These are phyloP conservation scores for Aspergillus sparsus DNA, from an alignment of 495 filamentous ascomycete species.

Conservation along the genomic window DNA sequence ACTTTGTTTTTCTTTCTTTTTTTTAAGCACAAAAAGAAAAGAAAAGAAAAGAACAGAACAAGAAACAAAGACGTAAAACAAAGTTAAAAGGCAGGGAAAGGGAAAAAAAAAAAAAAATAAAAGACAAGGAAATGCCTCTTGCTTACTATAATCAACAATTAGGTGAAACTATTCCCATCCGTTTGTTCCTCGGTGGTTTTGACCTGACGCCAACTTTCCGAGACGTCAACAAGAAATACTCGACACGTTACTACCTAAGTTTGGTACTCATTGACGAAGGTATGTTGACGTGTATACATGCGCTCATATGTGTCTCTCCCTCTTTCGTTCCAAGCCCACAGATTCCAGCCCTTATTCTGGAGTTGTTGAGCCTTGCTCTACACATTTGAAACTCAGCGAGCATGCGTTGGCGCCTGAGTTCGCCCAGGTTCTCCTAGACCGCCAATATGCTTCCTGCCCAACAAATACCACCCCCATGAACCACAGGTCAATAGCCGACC, in stretches of 20 bases:
- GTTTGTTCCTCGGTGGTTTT: constrained; percentile 96
- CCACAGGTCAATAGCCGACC: constrained; percentile 38
- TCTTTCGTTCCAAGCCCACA: not conserved
- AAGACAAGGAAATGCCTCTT: not conserved
- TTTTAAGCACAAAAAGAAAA: not conserved
- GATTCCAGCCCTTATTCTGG: constrained; percentile 2
- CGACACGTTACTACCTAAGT: constrained; percentile 95
- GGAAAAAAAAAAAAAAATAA: not conserved
- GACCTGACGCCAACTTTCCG: constrained; percentile 98
- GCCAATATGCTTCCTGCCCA: constrained; percentile 15
- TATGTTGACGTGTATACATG: constrained; percentile 37
- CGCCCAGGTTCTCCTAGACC: not conserved
- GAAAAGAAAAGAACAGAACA: not conserved
- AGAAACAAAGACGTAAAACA: not conserved
- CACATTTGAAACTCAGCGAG: constrained; percentile 7
- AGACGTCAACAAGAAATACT: constrained; percentile 99
- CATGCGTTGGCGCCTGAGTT: constrained; percentile 22
- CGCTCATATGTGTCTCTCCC: constrained; percentile 8
- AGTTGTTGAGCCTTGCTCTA: not conserved
- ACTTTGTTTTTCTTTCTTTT: too few relatives aligned
- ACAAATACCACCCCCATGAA: constrained; percentile 3
- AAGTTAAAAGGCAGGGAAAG: not conserved
- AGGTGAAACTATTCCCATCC: constrained; percentile 96
- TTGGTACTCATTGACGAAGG: constrained; percentile 96
- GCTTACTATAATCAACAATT: constrained; percentile 32